Percentiles rank a stretch among this genome's conserved stretches.
These are phyloP conservation scores for Pseudogymnoascus pannorum DNA, from an alignment of 2,329 filamentous ascomycete species.

Conservation along the genomic window DNA sequence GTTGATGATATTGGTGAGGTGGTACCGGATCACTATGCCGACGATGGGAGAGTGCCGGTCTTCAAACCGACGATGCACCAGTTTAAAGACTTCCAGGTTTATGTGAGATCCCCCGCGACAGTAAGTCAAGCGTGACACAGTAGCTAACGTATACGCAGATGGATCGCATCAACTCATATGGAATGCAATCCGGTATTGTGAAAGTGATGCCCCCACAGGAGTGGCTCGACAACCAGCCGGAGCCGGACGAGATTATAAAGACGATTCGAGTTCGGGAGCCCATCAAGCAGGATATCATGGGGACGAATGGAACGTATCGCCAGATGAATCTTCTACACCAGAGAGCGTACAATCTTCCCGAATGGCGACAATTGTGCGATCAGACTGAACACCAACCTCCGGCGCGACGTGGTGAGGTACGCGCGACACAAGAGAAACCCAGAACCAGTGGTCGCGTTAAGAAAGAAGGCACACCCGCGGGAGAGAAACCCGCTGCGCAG, in stretches of 20 bases:
- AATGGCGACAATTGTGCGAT: conserved; percentile 90
- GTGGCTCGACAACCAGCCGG: conserved; percentile 78
- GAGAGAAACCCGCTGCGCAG: conserved; percentile 2
- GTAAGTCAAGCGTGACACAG: no score
- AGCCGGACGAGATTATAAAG: conserved; percentile 80
- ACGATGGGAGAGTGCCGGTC: conserved; percentile 75
- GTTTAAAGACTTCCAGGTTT: conserved; percentile 87
- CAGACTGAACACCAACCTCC: conserved; percentile 95
- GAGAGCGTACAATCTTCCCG: conserved; percentile 89
- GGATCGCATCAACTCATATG: conserved; percentile 82
- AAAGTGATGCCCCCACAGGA: conserved; percentile 91
- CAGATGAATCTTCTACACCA: conserved; percentile 97
- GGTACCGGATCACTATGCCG: conserved; percentile 77
- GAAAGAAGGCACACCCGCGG: conserved; percentile 35
- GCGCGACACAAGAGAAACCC: conserved; percentile 39
- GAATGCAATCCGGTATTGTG: conserved; percentile 95
- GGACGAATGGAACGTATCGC: conserved; percentile 88
- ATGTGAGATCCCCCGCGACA: conserved; percentile 49
- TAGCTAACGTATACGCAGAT: conserved; percentile 10
- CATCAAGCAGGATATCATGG: conserved; percentile 97
- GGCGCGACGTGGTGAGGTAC: conserved; percentile 75
- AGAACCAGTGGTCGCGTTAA: conserved; percentile 33
- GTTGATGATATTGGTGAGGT: conserved; percentile 69
- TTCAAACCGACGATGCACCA: conserved; percentile 95
- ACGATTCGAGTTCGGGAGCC: conserved; percentile 90